Evolutionary conservation across 345 rosid species (phyloP), one percentile per base, ranked within the genome.

Genomic region (Leavenworthia alabamica): DNA sequence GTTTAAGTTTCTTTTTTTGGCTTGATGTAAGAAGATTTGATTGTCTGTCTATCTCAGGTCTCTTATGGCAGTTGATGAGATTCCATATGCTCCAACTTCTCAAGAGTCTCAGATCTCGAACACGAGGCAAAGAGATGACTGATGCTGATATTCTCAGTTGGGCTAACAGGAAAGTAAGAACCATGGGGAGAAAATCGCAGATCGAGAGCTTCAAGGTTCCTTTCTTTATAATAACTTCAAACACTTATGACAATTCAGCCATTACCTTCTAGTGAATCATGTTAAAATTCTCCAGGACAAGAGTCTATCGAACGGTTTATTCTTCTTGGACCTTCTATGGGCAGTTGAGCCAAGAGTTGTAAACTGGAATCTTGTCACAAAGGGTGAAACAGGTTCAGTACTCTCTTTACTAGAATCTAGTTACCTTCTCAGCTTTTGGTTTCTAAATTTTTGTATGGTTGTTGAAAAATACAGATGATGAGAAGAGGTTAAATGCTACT

Each of bases 321-420:
- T 89, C 85, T 85, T 93, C 81, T 90, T 93, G 2, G 91, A 89
- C 71, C 94, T 89, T 66, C 80, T 93, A 7, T 85, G 91, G 64
- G 79, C 90, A 2, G 91, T 87, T 61, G 99, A 93, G 72, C 91
- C 97, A 29, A 83, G 99, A 79, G 96, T 89, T 55, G 96, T 93
- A 26, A 93, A 93, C 49, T 93, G 96, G 91, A 93, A 87, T 61
- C 89, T 93, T 56, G 96, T 89, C 64, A 86, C 99, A 56, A 93
- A 82, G 84, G 99, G 97, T 33, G 88, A 85, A 83, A 85, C 72
- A 7, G 96, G 99, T 89, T 80, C 37, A 80, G 36, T 43, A 13
- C 28, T 42, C 64, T 58, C 28, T 8, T 9, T 14, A 61, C 43
- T 23, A 20, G 10, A 26, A 0, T 16, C 29, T 9, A 9, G n/a